Evolutionary conservation across 1,139 yeast species (phyloP).

Genomic region (Scheffersomyces titani): DNA sequence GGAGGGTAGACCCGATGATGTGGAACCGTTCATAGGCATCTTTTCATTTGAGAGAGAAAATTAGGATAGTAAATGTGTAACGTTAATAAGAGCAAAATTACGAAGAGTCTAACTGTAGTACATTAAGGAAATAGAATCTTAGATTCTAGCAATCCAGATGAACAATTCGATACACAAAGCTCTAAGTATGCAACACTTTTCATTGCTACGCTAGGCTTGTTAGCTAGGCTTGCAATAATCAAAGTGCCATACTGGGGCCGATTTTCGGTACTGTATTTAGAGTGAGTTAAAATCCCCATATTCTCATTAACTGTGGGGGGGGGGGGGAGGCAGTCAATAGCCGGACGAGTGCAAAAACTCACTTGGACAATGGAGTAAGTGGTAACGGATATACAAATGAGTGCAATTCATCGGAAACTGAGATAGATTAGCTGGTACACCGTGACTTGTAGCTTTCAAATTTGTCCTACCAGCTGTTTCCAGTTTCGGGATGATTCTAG

Average conservation of each 20-base stretch:
- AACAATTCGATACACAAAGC: no score
- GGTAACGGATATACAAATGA: neutral
- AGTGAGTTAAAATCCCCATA: neutral
- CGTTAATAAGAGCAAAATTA: neutral
- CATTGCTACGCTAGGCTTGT: no score
- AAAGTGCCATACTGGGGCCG: neutral
- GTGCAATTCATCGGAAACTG: neutral
- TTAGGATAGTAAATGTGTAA: constrained; percentile 4
- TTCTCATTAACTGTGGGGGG: neutral
- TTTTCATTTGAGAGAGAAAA: constrained; percentile 53
- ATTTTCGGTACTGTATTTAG: neutral
- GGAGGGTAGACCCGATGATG: constrained; percentile 53
- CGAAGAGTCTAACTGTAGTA: constrained; percentile 5
- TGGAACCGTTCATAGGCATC: constrained; percentile 59
- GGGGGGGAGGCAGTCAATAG: neutral
- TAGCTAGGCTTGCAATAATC: no score
- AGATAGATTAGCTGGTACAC: neutral
- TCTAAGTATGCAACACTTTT: no score
- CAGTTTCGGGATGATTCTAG: neutral
- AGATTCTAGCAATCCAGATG: no score
- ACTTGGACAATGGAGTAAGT: neutral
- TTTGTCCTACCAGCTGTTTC: neutral
- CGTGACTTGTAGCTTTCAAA: neutral
- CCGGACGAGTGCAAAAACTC: neutral
- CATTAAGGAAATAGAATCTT: no score